A percentile compares a stretch with the other conserved stretches of the same genome.
Evolutionary conservation across 208 protist genomes (phyloP).

Genomic region (Vickermania spadyakhi): DNA sequence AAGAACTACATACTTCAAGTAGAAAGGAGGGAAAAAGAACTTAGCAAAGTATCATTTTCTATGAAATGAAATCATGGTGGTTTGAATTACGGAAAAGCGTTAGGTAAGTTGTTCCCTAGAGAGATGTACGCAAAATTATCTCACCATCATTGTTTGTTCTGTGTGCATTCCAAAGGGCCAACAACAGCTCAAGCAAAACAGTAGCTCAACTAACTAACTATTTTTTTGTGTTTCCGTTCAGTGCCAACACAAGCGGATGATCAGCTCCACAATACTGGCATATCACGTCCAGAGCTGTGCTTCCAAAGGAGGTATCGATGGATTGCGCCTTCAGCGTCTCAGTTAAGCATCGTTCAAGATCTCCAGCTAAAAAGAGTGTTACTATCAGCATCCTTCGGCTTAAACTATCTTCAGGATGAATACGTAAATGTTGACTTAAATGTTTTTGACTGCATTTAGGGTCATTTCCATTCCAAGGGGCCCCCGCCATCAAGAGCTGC

Average conservation of each 20-base stretch:
- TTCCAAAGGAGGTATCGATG: constrained; percentile 33
- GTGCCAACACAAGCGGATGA: constrained; percentile 48
- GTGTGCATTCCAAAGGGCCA: no score
- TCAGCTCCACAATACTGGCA: constrained; percentile 41
- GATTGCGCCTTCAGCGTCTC: constrained; percentile 72
- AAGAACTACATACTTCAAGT: no score
- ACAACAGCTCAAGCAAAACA: no score
- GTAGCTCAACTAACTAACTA: no score
- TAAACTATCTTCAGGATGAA: constrained; percentile 23
- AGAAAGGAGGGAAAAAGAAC: constrained; percentile 23
- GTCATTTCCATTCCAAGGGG: constrained; percentile 33
- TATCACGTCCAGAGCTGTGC: constrained; percentile 42
- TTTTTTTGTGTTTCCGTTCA: no score
- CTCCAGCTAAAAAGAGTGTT: constrained; percentile 67
- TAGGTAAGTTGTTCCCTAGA: no score
- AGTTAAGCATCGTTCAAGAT: constrained; percentile 77
- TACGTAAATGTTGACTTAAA: constrained; percentile 23
- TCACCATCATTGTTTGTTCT: no score
- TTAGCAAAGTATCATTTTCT: no score
- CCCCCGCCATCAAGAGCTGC: constrained; percentile 27
- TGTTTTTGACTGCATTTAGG: constrained; percentile 36
- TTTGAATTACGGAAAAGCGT: no score
- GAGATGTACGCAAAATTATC: no score
- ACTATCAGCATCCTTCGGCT: constrained; percentile 59
- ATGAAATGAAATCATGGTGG: no score